phyloP scores from a whole-genome alignment of 179 eudicot species.

The Beta lomatogona region DNA sequence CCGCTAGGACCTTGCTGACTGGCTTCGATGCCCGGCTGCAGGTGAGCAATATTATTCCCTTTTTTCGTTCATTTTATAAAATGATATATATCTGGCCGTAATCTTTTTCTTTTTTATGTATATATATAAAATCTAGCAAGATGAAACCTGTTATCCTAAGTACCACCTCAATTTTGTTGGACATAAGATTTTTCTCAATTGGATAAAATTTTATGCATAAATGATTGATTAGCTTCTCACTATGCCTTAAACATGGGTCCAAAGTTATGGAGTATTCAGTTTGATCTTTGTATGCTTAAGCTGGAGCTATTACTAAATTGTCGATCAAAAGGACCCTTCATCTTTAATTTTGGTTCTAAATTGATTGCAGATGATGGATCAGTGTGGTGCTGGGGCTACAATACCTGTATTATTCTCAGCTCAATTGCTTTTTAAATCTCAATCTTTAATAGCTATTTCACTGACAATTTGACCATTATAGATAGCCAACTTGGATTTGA shows the following conservation, averaged over 20 bases:
- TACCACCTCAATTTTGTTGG: too few species aligned
- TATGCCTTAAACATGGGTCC: background rate
- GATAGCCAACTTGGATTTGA: slow-evolving; percentile 79
- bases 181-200: too few species aligned
- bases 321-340: background rate
- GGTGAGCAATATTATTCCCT: background rate
- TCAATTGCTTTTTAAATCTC: background rate
- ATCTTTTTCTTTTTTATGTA: too few species aligned
- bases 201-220: background rate
- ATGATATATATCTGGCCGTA: background rate
- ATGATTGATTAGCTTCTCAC: background rate
- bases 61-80: background rate
- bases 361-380: slow-evolving; percentile 80
- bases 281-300: background rate
- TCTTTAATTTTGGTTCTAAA: slow-evolving; percentile 10
- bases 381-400: slow-evolving; percentile 94
- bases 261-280: background rate
- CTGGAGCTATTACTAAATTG: background rate
- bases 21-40: background rate
- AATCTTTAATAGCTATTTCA: background rate
- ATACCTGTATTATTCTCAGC: slow-evolving; percentile 60
- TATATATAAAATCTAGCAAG: background rate
- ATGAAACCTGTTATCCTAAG: background rate
- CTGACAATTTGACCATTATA: slow-evolving; percentile 40
- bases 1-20: background rate